These are phyloP conservation scores for Syzygium syzygioides DNA, from an alignment of 441 rosid genomes.

Conservation along the genomic window DNA sequence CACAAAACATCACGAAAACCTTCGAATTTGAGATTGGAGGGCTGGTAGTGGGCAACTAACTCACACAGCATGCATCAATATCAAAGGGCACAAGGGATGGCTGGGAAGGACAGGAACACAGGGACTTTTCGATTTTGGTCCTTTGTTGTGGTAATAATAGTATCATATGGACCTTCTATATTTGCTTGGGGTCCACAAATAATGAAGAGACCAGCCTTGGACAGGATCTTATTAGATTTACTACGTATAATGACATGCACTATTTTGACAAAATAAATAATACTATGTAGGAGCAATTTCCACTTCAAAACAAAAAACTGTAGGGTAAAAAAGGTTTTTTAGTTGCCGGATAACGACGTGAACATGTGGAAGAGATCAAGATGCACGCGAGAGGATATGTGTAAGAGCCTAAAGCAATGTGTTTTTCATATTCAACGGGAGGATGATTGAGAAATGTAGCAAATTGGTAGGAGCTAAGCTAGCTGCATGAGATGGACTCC, in stretches of 20 bases:
- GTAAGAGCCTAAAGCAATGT: neutral
- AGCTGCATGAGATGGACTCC: neutral
- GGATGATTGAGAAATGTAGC: neutral
- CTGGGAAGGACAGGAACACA: neutral
- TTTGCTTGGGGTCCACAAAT: neutral
- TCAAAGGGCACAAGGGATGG: neutral
- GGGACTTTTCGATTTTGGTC: neutral
- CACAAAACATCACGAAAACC: neutral
- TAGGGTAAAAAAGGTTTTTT: neutral
- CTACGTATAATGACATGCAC: neutral
- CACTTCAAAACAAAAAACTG: neutral
- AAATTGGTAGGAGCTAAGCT: neutral
- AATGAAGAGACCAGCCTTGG: neutral
- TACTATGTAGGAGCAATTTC: neutral
- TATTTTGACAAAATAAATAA: neutral
- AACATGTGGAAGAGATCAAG: neutral
- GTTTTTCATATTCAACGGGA: neutral
- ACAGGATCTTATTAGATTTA: neutral
- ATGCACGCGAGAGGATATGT: neutral
- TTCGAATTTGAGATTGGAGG: neutral
- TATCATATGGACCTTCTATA: neutral
- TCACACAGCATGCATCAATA: neutral
- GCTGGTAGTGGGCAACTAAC: neutral
- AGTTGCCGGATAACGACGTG: neutral
- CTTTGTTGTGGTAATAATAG: neutral